Evolutionary conservation across 352 stramenopile species (phyloP), one percentile per base, ranked within the genome.

Genomic region (Phytophthora aleatoria): DNA sequence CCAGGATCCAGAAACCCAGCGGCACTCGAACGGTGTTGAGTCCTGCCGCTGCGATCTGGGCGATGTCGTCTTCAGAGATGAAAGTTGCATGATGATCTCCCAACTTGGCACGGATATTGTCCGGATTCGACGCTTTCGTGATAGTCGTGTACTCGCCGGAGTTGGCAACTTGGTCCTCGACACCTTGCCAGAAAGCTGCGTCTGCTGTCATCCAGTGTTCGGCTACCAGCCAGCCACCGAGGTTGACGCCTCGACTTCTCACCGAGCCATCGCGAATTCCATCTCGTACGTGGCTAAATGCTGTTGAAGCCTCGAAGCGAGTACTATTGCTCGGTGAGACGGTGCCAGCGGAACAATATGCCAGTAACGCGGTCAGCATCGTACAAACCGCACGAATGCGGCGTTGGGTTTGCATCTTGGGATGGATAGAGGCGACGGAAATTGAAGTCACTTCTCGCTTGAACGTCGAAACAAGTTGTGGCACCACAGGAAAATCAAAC

Each of bases 191-290:
- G 47, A 94, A 77, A 13, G 77, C 43, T 15, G 75, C 71, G 1
- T 73, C 53, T 8, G 30, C 49, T 20, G 83, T 88, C 87, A 95
- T 93, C 87, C 87, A 95, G 73, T 91, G 65, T 61, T 95, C 87
- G 12, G 76, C 76, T 27, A 94, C 85, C 24, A 95, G 71, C 87
- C 87, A 95, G 1, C 82, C 75, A n/a, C 87, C 87, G 24, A 95
- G 77, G 58, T 95, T 94, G 12, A 95, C 87, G 16, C 81, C 85
- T 35, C 76, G 76, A 57, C 71, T 83, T 43, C 70, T 71, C n/a
- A 80, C 63, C 12, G 65, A 45, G 12, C 74, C 74, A 20, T 54
- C 57, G 48, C 71, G 74, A 66, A 82, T 79, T n/a, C 50, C 43
- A 30, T 8, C 12, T 63, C 77, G 71, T 5, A 82, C 56, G 55